Conservation (phyloP, 202 grass and related monocot species). For the Eragrostis tef region DNA sequence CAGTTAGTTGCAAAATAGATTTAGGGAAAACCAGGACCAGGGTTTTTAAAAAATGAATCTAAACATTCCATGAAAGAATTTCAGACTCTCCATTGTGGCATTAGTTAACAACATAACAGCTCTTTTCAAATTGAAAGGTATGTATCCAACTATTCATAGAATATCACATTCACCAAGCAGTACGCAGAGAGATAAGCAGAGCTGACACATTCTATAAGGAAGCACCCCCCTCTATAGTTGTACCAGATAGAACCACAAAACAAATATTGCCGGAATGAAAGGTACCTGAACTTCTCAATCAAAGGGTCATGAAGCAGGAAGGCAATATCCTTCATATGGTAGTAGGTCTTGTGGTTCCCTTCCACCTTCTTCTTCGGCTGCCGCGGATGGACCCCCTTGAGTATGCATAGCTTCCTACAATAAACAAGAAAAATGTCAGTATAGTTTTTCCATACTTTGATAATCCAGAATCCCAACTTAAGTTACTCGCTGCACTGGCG, state of each 20-base stretch:
- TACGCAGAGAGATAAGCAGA: constrained; percentile 4
- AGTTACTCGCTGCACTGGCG: not conserved
- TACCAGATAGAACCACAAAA: not conserved
- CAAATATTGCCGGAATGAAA: constrained; percentile 5
- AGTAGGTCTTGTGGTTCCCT: constrained; percentile 97
- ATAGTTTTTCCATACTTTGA: not conserved
- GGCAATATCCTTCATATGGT: constrained; percentile 83
- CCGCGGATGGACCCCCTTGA: constrained; percentile 81
- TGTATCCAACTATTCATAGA: constrained; percentile 9
- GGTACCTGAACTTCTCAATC: constrained; percentile 79
- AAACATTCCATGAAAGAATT: not conserved
- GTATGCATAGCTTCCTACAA: constrained; percentile 93
- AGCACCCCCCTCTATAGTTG: not conserved
- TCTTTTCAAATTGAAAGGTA: not conserved
- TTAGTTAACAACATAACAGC: constrained; percentile 9
- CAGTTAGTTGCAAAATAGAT: not conserved
- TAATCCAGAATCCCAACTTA: not conserved
- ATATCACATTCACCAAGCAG: not conserved
- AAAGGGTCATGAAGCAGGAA: constrained; percentile 84
- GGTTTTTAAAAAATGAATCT: not conserved
- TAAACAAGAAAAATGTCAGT: not conserved
- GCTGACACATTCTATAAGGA: not conserved
- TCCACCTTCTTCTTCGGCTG: constrained; percentile 92
- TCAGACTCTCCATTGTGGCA: not conserved
- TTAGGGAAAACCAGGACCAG: too few species aligned